phyloP scores from a whole-genome alignment of 2,329 filamentous ascomycete species.

The Rhexocercosporidium sp. region DNA sequence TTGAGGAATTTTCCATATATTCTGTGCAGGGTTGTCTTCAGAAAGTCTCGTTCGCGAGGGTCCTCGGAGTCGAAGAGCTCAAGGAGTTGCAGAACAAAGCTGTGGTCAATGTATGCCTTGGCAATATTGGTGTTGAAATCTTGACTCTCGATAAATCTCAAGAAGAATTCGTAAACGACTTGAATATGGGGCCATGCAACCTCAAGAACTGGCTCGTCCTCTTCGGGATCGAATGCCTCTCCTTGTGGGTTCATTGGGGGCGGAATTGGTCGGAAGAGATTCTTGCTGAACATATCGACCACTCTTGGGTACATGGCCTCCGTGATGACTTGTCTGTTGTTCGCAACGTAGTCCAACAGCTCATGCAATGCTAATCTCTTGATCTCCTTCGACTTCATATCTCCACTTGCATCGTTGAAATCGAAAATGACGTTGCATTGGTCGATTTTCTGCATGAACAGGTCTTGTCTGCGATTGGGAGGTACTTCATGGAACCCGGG shows the following conservation, averaged over 20 bases:
- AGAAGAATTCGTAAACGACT: constrained; percentile 99
- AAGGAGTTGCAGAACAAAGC: constrained; percentile 94
- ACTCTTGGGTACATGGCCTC: constrained; percentile 99
- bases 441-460: constrained; percentile 99
- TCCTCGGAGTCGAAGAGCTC: constrained; percentile 99
- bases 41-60: constrained; percentile 91
- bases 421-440: constrained; percentile 99
- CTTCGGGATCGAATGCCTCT: constrained; percentile 97
- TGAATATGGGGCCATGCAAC: constrained; percentile 99
- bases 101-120: constrained; percentile 98
- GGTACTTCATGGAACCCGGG: constrained; percentile 98
- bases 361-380: constrained; percentile 96
- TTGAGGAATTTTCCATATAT: constrained; percentile 99
- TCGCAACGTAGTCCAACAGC: constrained; percentile 95
- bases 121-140: constrained; percentile 99
- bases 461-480: constrained; percentile 89
- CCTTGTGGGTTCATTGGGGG: constrained; percentile 97
- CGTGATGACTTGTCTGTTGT: constrained; percentile 97
- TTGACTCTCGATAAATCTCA: constrained; percentile 98
- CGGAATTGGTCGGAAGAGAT: constrained; percentile 94
- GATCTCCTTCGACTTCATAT: constrained; percentile 99
- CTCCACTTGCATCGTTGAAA: constrained; percentile 96
- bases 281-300: constrained; percentile 99
- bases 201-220: constrained; percentile 96
- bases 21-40: constrained; percentile 96